These are phyloP conservation scores for Fusarium mexicanum DNA, from an alignment of 2,329 filamentous ascomycete species.

Conservation along the genomic window DNA sequence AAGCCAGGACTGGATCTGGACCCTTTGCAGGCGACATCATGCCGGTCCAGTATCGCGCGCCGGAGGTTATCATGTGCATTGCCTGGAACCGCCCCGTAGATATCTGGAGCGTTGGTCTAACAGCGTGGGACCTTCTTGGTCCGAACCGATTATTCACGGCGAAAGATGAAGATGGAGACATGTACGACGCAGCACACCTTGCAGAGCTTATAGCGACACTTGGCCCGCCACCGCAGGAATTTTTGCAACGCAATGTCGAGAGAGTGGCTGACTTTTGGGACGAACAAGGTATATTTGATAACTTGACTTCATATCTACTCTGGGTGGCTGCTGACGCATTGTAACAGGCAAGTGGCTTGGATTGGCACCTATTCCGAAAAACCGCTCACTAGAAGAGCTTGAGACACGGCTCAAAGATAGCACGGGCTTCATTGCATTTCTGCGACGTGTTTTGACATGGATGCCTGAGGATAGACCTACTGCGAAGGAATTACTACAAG, in stretches of 20 bases:
- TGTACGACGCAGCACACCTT: slow-evolving; percentile 38
- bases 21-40: slow-evolving; percentile 45
- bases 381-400: slow-evolving; percentile 28
- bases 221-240: slow-evolving; percentile 32
- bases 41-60: slow-evolving; percentile 41
- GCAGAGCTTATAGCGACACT: slow-evolving; percentile 40
- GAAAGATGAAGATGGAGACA: slow-evolving; percentile 29
- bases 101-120: slow-evolving; percentile 45
- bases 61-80: slow-evolving; percentile 36
- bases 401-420: slow-evolving; percentile 33
- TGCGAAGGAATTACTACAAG: slow-evolving; percentile 36
- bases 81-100: slow-evolving; percentile 42
- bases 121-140: slow-evolving; percentile 41
- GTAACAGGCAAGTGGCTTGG: slow-evolving; percentile 33
- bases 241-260: slow-evolving; percentile 19
- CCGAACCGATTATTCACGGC: slow-evolving; percentile 31
- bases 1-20: slow-evolving; percentile 38
- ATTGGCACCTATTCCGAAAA: slow-evolving; percentile 32
- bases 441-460: slow-evolving; percentile 39
- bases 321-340: background rate
- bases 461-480: slow-evolving; percentile 33
- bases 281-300: slow-evolving; percentile 10
- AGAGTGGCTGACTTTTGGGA: slow-evolving; percentile 38
- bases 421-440: slow-evolving; percentile 32
- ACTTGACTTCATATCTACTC: rapidly evolving